phyloP scores from a whole-genome alignment of 108 stramenopile genomes.

The Fragilariopsis cylindrus region DNA sequence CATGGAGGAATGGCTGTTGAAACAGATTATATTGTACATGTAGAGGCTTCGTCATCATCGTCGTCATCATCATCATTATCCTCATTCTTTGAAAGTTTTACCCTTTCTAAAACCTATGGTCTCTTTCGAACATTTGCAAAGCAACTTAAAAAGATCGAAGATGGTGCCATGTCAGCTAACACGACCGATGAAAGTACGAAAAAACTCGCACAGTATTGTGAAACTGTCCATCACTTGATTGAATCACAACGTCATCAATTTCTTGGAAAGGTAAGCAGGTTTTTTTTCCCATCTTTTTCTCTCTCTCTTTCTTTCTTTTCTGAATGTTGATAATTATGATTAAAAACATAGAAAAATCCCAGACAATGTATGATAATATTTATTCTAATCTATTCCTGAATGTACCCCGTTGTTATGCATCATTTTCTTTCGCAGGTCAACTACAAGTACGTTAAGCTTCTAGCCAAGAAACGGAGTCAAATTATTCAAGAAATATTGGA shows the following conservation, averaged over 20 bases:
- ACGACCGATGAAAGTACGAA: constrained; percentile 11
- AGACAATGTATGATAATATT: neutral
- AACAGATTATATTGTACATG: constrained; percentile 56
- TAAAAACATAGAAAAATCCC: neutral
- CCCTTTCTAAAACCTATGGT: constrained; percentile 50
- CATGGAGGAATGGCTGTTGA: constrained; percentile 56
- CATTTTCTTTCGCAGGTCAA: constrained; percentile 35
- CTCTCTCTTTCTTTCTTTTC: neutral
- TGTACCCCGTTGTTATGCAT: neutral
- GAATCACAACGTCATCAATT: constrained; percentile 43
- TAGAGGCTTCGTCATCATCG: constrained; percentile 13
- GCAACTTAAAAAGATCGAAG: constrained; percentile 40
- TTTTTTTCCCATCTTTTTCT: neutral
- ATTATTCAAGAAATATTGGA: constrained; percentile 49
- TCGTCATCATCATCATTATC: no score
- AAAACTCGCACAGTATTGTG: constrained; percentile 38
- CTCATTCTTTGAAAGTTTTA: constrained; percentile 36
- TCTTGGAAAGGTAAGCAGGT: constrained; percentile 47
- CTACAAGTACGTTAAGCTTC: constrained; percentile 49
- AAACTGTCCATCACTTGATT: constrained; percentile 42
- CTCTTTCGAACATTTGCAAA: constrained; percentile 49
- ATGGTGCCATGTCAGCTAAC: constrained; percentile 3
- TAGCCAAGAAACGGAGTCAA: constrained; percentile 50
- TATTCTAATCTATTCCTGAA: neutral
- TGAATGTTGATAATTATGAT: no score